Conservation (phyloP, 169 alveolate species). For the Eimeria sp. region DNA sequence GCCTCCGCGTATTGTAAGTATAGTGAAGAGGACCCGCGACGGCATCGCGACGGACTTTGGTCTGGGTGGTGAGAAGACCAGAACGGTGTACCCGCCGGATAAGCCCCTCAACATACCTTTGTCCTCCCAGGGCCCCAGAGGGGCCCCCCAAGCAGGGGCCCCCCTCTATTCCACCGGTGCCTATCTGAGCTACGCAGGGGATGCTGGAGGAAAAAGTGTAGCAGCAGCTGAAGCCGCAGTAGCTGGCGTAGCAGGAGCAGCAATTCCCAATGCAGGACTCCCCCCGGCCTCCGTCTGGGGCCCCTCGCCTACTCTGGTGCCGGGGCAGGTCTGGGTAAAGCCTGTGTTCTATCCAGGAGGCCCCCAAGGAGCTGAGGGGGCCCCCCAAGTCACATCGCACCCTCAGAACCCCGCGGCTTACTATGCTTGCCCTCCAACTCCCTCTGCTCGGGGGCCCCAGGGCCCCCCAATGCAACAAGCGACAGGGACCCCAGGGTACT, state of each 20-base stretch:
- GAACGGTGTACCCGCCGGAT: constrained; percentile 59
- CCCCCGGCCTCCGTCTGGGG: not conserved
- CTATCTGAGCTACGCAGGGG: not conserved
- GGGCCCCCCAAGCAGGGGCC: constrained; percentile 8
- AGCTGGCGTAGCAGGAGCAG: not conserved
- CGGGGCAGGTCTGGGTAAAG: constrained; percentile 7
- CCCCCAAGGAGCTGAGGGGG: not conserved
- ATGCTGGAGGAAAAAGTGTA: not conserved
- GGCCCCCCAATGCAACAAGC: not conserved
- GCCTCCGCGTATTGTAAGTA: constrained; percentile 42
- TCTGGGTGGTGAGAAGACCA: not conserved
- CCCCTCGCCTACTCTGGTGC: not conserved
- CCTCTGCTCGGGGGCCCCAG: not conserved
- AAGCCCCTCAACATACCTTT: constrained; percentile 39
- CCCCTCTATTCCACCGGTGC: not conserved
- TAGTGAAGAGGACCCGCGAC: constrained; percentile 1
- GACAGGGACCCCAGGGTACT: not conserved
- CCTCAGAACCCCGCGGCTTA: not conserved
- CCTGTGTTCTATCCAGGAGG: not conserved
- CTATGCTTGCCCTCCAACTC: constrained; percentile 11
- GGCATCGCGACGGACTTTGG: constrained; percentile 28
- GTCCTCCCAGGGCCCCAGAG: not conserved
- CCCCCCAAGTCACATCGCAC: not conserved
- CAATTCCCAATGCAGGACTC: not conserved
- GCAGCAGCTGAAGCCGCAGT: not conserved